Evolutionary conservation across 768 basidiomycete species (phyloP), one percentile per base, ranked within the genome.

Genomic region (Amanita exitialis): DNA sequence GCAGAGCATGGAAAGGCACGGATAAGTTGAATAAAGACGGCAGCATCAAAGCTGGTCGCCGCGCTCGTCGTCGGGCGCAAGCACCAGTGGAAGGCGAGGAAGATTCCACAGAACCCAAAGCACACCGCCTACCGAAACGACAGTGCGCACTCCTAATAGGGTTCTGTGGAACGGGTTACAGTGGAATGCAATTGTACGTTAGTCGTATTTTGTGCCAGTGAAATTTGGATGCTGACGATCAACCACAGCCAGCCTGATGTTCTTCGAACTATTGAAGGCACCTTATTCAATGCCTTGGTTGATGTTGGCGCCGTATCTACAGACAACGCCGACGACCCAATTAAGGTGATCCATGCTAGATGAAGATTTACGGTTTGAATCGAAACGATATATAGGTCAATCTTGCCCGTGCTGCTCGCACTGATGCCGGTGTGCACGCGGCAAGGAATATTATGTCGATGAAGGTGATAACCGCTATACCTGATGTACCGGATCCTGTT

Each of bases 391-490:
- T 2, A 28, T 59, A 94, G 90, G 89, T 95, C 47, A 77, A 73
- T 44, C 78, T 98, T 10, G 82, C 79, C 18, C 80, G 96, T 27
- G 91, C 95, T 6, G 96, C 96, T 16, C 76, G 96, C 7, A 99
- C 96, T 1, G 96, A 99, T 64, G 90, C 94, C 1, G 96, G 96
- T 21, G 96, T 99, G 6, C 94, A 96, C 62, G 96, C 96, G 10
- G 93, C 93, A 20, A 89, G 94, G 8, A 99, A 99, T 63, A 69
- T 94, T 25, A 87, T 98, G 2, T 86, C 90, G 21, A 74, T 96
- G 60, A 96, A 96, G 66, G 77, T 95, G 76, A 96, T 96, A 59
- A 74, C 80, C 20, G 66, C 71, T 16, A 76, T 91, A 9, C 89
- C 90, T 2, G 86, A 78, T 10, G 74, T 86, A 4, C 69, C 73